These are phyloP conservation scores for Trichoderma atrobrunneum DNA, from an alignment of 2,329 filamentous ascomycete genomes.

Conservation along the genomic window DNA sequence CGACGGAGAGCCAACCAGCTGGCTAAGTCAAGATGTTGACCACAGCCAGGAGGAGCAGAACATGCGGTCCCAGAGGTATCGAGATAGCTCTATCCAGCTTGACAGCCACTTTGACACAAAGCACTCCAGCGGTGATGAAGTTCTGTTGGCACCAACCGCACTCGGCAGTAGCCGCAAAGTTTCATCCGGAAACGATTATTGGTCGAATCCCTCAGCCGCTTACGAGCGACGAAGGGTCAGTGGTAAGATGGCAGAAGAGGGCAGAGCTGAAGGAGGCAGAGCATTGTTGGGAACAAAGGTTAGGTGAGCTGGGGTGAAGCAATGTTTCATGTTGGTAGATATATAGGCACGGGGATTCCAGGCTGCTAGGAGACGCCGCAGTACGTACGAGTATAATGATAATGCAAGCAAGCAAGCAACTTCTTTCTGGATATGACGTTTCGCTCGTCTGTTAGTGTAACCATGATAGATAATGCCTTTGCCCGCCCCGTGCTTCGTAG, in stretches of 20 bases:
- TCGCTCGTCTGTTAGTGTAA: not conserved
- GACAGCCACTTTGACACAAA: constrained; percentile 51
- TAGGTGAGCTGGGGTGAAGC: not conserved
- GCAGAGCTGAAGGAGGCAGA: constrained; percentile 40
- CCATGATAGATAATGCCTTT: not conserved
- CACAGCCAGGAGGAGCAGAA: constrained; percentile 36
- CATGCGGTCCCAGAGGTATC: constrained; percentile 19
- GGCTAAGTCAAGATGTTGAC: constrained; percentile 44
- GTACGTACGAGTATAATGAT: not conserved
- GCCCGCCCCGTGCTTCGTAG: not conserved
- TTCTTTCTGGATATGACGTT: not conserved
- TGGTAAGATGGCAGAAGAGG: constrained; percentile 72
- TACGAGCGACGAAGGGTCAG: constrained; percentile 61
- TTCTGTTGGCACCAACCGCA: constrained; percentile 53
- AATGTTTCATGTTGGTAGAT: not conserved
- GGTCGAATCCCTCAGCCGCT: constrained; percentile 30
- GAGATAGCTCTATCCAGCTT: constrained; percentile 49
- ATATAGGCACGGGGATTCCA: not conserved
- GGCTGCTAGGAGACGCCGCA: not conserved
- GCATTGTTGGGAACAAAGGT: not conserved
- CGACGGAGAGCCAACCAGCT: constrained; percentile 43
- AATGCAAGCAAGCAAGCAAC: not conserved
- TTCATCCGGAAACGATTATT: constrained; percentile 58
- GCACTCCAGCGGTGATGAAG: constrained; percentile 58
- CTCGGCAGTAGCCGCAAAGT: constrained; percentile 52